These are phyloP conservation scores for Isabelozyma gotoi DNA, from an alignment of 805 yeast genomes.

Conservation along the genomic window DNA sequence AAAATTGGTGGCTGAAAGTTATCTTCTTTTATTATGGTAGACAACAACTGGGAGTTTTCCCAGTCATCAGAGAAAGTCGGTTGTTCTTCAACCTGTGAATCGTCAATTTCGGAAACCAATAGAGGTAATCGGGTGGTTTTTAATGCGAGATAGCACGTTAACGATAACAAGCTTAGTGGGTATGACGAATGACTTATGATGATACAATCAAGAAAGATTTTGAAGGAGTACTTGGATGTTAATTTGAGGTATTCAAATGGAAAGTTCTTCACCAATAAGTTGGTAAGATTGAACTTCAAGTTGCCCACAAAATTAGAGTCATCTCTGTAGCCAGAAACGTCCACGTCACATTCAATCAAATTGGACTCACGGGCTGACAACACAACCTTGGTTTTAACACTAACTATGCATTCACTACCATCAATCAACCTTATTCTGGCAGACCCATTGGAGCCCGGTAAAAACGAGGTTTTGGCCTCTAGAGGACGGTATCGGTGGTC, in stretches of 20 bases:
- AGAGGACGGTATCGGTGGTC: slow-evolving; percentile 79
- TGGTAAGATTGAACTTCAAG: slow-evolving; percentile 60
- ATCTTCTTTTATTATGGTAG: slow-evolving; percentile 27
- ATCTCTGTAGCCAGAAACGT: slow-evolving; percentile 76
- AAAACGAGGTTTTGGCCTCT: slow-evolving; percentile 75
- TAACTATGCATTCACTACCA: slow-evolving; percentile 91
- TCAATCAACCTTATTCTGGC: slow-evolving; percentile 82
- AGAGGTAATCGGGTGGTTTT: slow-evolving; percentile 75
- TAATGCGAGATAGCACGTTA: slow-evolving; percentile 79
- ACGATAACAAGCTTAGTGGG: slow-evolving; percentile 77
- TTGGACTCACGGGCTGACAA: slow-evolving; percentile 37
- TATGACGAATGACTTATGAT: slow-evolving; percentile 75
- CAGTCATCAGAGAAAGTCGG: slow-evolving; percentile 92
- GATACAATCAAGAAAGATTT: slow-evolving; percentile 76
- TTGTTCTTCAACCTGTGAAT: slow-evolving; percentile 76
- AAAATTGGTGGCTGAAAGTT: slow-evolving; percentile 69
- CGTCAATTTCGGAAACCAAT: slow-evolving; percentile 66
- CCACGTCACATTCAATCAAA: slow-evolving; percentile 74
- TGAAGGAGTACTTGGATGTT: slow-evolving; percentile 73
- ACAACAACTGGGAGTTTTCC: slow-evolving; percentile 54
- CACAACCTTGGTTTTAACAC: slow-evolving; percentile 84
- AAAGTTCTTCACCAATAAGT: slow-evolving; percentile 51
- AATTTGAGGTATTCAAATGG: slow-evolving; percentile 55
- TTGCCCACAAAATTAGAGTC: slow-evolving; percentile 69
- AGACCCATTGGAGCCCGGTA: slow-evolving; percentile 90